Conservation (phyloP, 306 rosid genomes). For the Calophaca sinica region DNA sequence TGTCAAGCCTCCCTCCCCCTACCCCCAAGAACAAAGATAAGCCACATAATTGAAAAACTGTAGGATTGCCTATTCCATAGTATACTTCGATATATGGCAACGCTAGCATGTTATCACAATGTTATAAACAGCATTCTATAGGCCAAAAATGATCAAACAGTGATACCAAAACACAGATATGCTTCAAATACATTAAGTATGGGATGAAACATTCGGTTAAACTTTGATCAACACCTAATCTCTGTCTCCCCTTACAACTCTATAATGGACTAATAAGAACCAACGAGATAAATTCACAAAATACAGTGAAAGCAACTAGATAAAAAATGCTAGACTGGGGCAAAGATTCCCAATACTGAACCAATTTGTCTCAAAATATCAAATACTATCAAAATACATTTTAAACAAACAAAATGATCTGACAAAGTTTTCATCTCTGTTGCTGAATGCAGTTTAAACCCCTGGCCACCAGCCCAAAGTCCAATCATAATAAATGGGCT, state of each 20-base stretch:
- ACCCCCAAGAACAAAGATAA: too few relatives aligned
- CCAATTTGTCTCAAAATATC: conserved; percentile 15
- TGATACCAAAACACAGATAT: too few relatives aligned
- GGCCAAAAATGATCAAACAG: background rate
- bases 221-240: too few relatives aligned
- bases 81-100: conserved; percentile 6
- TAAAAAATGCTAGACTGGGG: conserved; percentile 4
- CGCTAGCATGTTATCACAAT: conserved; percentile 4
- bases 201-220: too few relatives aligned
- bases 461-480: conserved; percentile 22
- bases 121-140: background rate
- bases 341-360: conserved; percentile 38
- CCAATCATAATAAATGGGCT: conserved; percentile 25
- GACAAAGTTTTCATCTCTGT: conserved; percentile 32
- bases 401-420: conserved; percentile 18
- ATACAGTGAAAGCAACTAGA: conserved; percentile 13
- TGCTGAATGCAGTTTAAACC: background rate
- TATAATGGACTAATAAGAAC: conserved; percentile 4
- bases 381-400: conserved; percentile 36
- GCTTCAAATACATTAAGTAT: too few relatives aligned
- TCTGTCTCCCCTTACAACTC: background rate
- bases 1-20: too few relatives aligned
- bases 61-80: background rate
- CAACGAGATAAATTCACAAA: conserved; percentile 1
- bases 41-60: too few relatives aligned